These are phyloP conservation scores for Leccinum olivaceoglutinosum DNA, from an alignment of 1,284 basidiomycete genomes.

Conservation along the genomic window DNA sequence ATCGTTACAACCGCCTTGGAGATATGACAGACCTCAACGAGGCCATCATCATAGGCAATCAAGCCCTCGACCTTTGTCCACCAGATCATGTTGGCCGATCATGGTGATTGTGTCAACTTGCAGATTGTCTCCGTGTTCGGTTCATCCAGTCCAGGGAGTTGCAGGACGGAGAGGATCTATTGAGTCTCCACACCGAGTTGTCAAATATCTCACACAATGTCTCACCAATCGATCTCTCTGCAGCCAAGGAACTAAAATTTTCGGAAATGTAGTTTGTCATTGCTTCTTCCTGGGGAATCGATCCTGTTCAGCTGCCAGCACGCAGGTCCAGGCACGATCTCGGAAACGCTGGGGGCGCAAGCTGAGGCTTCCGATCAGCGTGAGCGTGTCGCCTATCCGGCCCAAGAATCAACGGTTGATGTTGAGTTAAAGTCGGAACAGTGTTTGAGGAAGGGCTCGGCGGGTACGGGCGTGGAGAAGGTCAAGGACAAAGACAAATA, in stretches of 20 bases:
- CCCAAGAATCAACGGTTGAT: constrained; percentile 49
- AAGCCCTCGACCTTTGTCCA: no score
- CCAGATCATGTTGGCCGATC: no score
- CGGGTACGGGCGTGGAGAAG: constrained; percentile 42
- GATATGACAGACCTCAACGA: no score
- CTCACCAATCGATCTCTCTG: no score
- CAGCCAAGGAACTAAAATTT: neutral
- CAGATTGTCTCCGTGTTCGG: no score
- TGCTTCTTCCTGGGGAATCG: constrained; percentile 41
- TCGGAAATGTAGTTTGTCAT: constrained; percentile 31
- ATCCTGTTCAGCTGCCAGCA: constrained; percentile 39
- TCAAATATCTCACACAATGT: no score
- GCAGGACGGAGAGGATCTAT: no score
- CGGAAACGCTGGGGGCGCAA: constrained; percentile 53
- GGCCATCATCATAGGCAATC: no score
- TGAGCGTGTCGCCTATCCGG: constrained; percentile 40
- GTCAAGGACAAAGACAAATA: constrained; percentile 34
- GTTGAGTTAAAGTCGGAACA: constrained; percentile 48
- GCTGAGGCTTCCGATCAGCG: constrained; percentile 45
- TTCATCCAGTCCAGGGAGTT: no score
- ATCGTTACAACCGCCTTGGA: no score
- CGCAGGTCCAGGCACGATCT: constrained; percentile 48
- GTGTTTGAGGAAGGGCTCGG: constrained; percentile 30
- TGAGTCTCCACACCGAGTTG: no score
- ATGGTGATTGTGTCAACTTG: no score